Evolutionary conservation across 176 grass and related monocot species (phyloP).

Genomic region (Areca catechu): DNA sequence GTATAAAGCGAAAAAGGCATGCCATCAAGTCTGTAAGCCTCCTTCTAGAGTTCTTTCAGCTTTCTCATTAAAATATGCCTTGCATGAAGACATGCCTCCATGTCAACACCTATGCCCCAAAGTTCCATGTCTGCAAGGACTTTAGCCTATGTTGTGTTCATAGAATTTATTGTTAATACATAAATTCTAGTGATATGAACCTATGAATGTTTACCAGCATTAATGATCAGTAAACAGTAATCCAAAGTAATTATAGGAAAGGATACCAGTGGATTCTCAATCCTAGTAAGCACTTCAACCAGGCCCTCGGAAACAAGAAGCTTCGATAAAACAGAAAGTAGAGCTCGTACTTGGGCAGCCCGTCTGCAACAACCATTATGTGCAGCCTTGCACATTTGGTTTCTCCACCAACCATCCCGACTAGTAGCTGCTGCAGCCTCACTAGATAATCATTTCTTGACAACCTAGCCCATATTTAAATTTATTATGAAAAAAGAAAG

Average conservation of each 20-base stretch:
- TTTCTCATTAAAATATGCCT: slow-evolving; percentile 78
- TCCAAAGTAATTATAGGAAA: background rate
- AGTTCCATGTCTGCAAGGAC: slow-evolving; percentile 94
- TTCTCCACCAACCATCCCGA: slow-evolving; percentile 93
- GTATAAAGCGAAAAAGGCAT: slow-evolving; percentile 80
- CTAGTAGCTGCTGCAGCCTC: slow-evolving; percentile 51
- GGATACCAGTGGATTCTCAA: slow-evolving; percentile 77
- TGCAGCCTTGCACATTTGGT: slow-evolving; percentile 89
- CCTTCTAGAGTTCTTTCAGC: slow-evolving; percentile 77
- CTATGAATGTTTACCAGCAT: slow-evolving; percentile 10
- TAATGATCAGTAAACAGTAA: background rate
- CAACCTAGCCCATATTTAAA: slow-evolving; percentile 30
- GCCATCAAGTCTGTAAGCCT: slow-evolving; percentile 68
- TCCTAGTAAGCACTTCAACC: slow-evolving; percentile 39
- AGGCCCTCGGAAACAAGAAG: slow-evolving; percentile 68
- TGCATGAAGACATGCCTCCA: slow-evolving; percentile 72
- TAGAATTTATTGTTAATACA: too few species aligned
- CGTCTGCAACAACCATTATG: slow-evolving; percentile 93
- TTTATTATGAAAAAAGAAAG: slow-evolving; percentile 1
- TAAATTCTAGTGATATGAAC: background rate
- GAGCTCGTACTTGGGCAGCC: slow-evolving; percentile 58
- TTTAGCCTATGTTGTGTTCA: slow-evolving; percentile 40
- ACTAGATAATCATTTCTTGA: slow-evolving; percentile 67
- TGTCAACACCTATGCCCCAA: slow-evolving; percentile 86
- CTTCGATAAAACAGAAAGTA: slow-evolving; percentile 64